Percentiles rank a stretch among this genome's conserved stretches.
Conservation (phyloP, 768 basidiomycete genomes). For the Boletus bicolor region DNA sequence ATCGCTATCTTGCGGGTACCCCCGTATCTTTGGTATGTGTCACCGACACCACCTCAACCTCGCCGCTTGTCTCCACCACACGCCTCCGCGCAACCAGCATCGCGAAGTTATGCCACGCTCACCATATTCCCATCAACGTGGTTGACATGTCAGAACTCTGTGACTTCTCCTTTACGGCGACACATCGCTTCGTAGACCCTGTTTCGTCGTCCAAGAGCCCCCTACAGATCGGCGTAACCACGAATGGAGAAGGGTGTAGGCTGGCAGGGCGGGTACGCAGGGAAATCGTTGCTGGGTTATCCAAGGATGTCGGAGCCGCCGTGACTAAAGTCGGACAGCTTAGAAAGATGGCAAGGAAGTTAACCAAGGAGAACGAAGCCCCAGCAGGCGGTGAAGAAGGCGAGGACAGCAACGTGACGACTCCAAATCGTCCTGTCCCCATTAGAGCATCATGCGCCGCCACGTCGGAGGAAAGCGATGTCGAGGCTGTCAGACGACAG, state of each 20-base stretch:
- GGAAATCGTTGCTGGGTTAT: slow-evolving; percentile 75
- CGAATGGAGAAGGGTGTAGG: slow-evolving; percentile 89
- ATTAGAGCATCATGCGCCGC: slow-evolving; percentile 15
- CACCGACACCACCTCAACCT: slow-evolving; percentile 67
- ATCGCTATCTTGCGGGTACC: slow-evolving; percentile 39
- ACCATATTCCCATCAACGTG: slow-evolving; percentile 77
- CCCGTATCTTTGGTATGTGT: slow-evolving; percentile 63
- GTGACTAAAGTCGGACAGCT: slow-evolving; percentile 72
- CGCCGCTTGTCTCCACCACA: slow-evolving; percentile 33
- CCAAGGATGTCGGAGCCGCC: slow-evolving; percentile 69
- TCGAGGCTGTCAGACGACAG: slow-evolving; percentile 54
- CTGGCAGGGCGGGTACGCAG: slow-evolving; percentile 75
- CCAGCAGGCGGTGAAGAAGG: slow-evolving; percentile 40
- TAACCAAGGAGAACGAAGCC: slow-evolving; percentile 2
- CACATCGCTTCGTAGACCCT: slow-evolving; percentile 72
- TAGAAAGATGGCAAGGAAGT: slow-evolving; percentile 49
- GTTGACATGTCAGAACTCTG: slow-evolving; percentile 84
- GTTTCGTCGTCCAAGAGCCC: slow-evolving; percentile 43
- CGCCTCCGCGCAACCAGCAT: slow-evolving; percentile 56
- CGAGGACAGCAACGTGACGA: slow-evolving; percentile 53
- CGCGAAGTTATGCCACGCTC: slow-evolving; percentile 48
- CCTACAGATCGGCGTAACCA: slow-evolving; percentile 80
- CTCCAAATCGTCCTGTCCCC: slow-evolving; percentile 70
- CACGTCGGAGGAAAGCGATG: slow-evolving; percentile 33
- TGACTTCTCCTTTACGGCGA: slow-evolving; percentile 85